These are phyloP conservation scores for Ogataea trehaloabstinens DNA, from an alignment of 805 yeast genomes.

Conservation along the genomic window DNA sequence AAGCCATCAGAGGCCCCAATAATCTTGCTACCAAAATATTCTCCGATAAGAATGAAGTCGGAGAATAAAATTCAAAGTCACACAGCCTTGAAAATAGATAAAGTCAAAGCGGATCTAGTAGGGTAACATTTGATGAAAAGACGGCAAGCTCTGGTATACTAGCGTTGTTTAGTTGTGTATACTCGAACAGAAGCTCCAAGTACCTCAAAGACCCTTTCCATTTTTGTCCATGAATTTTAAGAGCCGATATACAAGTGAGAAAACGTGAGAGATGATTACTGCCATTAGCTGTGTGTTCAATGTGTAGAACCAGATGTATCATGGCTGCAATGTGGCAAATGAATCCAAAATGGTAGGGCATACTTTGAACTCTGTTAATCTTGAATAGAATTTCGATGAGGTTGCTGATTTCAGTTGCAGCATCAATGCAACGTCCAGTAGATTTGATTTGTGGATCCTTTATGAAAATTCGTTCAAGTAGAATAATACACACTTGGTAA, in stretches of 20 bases:
- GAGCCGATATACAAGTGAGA: slow-evolving; percentile 10
- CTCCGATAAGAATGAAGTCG: background rate
- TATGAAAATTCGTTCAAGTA: slow-evolving; percentile 23
- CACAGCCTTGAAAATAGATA: no score
- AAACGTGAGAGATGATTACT: slow-evolving; percentile 4
- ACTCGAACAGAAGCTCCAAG: slow-evolving; percentile 1
- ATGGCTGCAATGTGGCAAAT: slow-evolving; percentile 12
- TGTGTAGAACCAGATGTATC: slow-evolving; percentile 10
- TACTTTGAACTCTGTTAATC: background rate
- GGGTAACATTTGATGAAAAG: background rate
- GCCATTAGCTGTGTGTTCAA: slow-evolving; percentile 1
- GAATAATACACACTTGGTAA: slow-evolving; percentile 21
- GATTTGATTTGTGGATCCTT: slow-evolving; percentile 11
- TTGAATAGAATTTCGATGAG: slow-evolving; percentile 1
- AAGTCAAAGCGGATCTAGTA: background rate
- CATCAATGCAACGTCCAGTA: slow-evolving; percentile 16
- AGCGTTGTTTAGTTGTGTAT: slow-evolving; percentile 4
- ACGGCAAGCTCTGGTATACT: background rate
- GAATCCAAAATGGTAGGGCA: slow-evolving; percentile 13
- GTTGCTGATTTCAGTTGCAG: slow-evolving; percentile 17
- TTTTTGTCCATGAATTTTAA: slow-evolving; percentile 4
- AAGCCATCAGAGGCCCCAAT: no score
- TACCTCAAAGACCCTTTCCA: slow-evolving; percentile 13
- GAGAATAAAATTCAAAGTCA: no score
- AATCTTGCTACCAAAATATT: background rate